Conservation (phyloP, 2,329 filamentous ascomycete species). For the Meredithiella fracta region DNA sequence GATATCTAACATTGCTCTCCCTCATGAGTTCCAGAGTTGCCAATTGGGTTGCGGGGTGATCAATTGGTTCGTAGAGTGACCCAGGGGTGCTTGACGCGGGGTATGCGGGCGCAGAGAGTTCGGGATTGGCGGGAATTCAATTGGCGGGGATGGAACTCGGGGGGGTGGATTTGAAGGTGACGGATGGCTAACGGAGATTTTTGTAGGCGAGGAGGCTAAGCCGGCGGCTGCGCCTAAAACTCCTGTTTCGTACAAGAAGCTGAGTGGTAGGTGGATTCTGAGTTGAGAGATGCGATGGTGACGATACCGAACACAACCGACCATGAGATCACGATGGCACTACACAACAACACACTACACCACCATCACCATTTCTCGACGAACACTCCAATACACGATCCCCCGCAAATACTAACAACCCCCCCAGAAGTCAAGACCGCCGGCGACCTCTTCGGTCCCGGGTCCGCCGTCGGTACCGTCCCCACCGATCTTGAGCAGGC, state of each 20-base stretch:
- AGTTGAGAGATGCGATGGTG: not conserved
- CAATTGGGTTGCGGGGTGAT: not conserved
- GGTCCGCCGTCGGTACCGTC: constrained; percentile 65
- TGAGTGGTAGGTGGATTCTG: constrained; percentile 28
- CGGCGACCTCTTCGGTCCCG: constrained; percentile 71
- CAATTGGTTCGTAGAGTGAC: not conserved
- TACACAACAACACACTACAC: not conserved
- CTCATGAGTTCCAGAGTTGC: not conserved
- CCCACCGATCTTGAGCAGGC: constrained; percentile 91
- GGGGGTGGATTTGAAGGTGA: not conserved
- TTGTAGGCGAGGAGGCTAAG: constrained; percentile 16
- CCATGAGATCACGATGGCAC: not conserved
- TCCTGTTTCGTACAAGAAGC: constrained; percentile 29
- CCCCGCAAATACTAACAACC: too few relatives aligned
- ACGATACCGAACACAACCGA: not conserved
- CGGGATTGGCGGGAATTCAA: not conserved
- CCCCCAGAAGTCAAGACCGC: constrained; percentile 76
- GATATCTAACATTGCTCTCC: constrained; percentile 16
- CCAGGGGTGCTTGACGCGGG: not conserved
- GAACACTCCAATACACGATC: constrained; percentile 9
- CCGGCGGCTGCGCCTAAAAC: constrained; percentile 19
- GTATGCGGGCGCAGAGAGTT: not conserved
- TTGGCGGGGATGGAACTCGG: not conserved
- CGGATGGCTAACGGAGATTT: not conserved
- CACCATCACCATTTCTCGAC: not conserved